These are phyloP conservation scores for Wickerhamomyces bisporus DNA, from an alignment of 805 yeast genomes.

Conservation along the genomic window DNA sequence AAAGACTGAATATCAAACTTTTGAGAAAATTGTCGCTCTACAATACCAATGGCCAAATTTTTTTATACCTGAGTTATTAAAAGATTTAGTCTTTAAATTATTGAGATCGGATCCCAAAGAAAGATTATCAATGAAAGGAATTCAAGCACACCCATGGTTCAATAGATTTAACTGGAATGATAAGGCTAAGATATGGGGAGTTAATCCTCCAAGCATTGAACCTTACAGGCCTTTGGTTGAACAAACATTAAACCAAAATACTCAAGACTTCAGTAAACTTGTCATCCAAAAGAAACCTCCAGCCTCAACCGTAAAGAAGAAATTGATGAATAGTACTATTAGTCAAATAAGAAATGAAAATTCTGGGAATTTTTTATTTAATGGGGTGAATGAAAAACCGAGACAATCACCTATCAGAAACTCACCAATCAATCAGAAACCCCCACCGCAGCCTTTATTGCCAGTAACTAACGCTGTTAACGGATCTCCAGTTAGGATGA, in stretches of 20 bases:
- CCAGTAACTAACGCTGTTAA: too few species aligned
- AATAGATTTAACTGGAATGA: constrained; percentile 61
- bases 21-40: constrained; percentile 75
- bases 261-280: constrained; percentile 11
- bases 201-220: constrained; percentile 60
- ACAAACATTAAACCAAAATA: constrained; percentile 18
- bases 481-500: too few species aligned
- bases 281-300: constrained; percentile 17
- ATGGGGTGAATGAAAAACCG: background rate
- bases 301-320: constrained; percentile 19
- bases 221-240: constrained; percentile 48
- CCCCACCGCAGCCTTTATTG: too few species aligned
- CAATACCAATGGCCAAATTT: constrained; percentile 70
- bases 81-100: constrained; percentile 62
- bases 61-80: constrained; percentile 54
- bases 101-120: constrained; percentile 67
- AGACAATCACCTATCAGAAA: background rate
- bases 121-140: constrained; percentile 50
- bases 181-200: constrained; percentile 62
- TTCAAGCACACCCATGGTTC: constrained; percentile 73
- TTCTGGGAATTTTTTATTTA: constrained; percentile 4
- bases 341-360: constrained; percentile 21
- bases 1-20: constrained; percentile 72
- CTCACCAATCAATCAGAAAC: background rate
- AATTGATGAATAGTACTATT: constrained; percentile 19